Evolutionary conservation across 1,284 basidiomycete genomes (phyloP).

Genomic region (Irpex lacteus): DNA sequence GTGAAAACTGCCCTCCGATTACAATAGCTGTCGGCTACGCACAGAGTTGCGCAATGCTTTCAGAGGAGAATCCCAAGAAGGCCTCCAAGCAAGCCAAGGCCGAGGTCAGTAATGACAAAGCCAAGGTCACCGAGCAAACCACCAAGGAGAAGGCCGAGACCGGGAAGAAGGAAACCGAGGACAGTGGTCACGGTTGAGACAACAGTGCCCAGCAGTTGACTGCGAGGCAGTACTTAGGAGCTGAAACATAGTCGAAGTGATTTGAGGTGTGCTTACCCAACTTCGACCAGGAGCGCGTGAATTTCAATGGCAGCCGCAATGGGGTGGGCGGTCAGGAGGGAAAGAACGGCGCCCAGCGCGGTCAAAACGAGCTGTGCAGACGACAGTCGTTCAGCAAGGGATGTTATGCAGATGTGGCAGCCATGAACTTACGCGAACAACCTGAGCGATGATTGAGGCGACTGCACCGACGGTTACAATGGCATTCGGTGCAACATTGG

Average conservation of each 20-base stretch:
- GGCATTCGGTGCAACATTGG: constrained; percentile 26
- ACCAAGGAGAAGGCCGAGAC: constrained; percentile 16
- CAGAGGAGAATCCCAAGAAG: constrained; percentile 20
- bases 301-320: constrained; percentile 24
- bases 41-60: neutral
- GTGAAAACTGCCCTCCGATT: no score
- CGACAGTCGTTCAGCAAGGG: constrained; percentile 10
- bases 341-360: constrained; percentile 34
- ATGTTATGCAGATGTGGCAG: neutral
- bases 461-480: constrained; percentile 17
- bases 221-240: neutral
- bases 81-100: constrained; percentile 18
- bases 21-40: no score
- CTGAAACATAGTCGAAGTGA: neutral
- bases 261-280: constrained; percentile 16
- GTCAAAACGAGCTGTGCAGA: constrained; percentile 28
- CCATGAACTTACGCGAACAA: constrained; percentile 21
- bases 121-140: constrained; percentile 16
- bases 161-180: constrained; percentile 22
- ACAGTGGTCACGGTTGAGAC: constrained; percentile 29
- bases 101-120: constrained; percentile 20
- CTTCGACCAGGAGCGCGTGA: constrained; percentile 22
- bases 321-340: constrained; percentile 23
- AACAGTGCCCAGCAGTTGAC: constrained; percentile 10
- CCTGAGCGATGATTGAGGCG: constrained; percentile 25